A percentile compares a stretch with the other conserved stretches of the same genome.
phyloP scores from a whole-genome alignment of 2,329 filamentous ascomycete genomes.

The Alternaria sp. region DNA sequence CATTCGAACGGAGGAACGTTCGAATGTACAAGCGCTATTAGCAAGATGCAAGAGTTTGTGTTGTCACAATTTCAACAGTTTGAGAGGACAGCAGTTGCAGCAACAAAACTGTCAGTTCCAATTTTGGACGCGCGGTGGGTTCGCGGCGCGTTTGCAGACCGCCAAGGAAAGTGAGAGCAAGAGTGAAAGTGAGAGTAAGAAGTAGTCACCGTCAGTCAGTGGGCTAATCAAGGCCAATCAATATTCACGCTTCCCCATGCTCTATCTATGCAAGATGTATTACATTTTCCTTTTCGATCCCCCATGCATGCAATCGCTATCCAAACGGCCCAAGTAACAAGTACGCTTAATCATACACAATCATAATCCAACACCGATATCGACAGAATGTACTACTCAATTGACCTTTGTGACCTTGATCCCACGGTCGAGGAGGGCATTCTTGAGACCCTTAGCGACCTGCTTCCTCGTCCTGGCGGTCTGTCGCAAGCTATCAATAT shows the following conservation, averaged over 20 bases:
- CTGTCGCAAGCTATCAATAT: conserved; percentile 47
- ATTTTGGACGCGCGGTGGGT: not conserved
- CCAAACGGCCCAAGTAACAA: conserved; percentile 15
- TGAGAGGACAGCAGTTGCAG: not conserved
- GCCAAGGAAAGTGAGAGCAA: not conserved
- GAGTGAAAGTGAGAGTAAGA: not conserved
- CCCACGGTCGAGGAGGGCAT: conserved; percentile 43
- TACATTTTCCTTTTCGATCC: not conserved
- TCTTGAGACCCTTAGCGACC: conserved; percentile 48
- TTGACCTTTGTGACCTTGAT: conserved; percentile 34
- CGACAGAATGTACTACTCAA: not conserved
- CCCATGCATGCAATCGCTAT: conserved; percentile 9
- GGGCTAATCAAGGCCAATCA: not conserved
- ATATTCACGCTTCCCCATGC: not conserved
- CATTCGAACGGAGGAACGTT: not conserved
- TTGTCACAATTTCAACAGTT: not conserved
- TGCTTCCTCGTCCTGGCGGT: conserved; percentile 45
- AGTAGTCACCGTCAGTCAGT: not conserved
- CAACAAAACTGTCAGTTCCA: not conserved
- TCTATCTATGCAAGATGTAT: conserved; percentile 1
- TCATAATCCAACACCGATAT: conserved; percentile 12
- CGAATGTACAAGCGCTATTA: not conserved
- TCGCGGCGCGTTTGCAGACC: not conserved
- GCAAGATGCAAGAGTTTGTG: not conserved
- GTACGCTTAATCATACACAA: conserved; percentile 31